Percentiles rank a stretch among this genome's conserved stretches.
Evolutionary conservation across 352 stramenopile species (phyloP).

Genomic region (Globisporangium lucens): DNA sequence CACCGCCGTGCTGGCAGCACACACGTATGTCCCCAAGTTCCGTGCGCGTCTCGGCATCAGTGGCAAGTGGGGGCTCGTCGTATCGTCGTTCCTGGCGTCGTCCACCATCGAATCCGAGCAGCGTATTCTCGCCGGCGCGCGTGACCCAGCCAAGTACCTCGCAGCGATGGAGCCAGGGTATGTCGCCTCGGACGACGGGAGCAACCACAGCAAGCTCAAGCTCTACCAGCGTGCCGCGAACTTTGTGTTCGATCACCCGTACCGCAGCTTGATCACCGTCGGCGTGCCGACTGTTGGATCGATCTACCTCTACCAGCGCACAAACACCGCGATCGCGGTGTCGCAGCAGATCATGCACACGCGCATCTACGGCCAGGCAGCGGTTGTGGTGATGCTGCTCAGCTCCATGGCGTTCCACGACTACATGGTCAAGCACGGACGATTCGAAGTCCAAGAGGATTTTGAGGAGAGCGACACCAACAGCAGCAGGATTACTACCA

Average conservation of each 20-base stretch:
- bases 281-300: slow-evolving; percentile 59
- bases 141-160: slow-evolving; percentile 74
- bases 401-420: slow-evolving; percentile 84
- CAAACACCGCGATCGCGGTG: slow-evolving; percentile 61
- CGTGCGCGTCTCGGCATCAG: slow-evolving; percentile 59
- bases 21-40: slow-evolving; percentile 65
- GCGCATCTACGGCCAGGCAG: slow-evolving; percentile 74
- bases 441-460: slow-evolving; percentile 42
- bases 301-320: slow-evolving; percentile 65
- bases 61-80: slow-evolving; percentile 69
- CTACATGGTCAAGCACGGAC: slow-evolving; percentile 68
- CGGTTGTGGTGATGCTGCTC: slow-evolving; percentile 65
- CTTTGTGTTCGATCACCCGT: slow-evolving; percentile 79
- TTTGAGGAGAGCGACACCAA: neutral
- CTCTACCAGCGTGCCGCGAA: slow-evolving; percentile 63
- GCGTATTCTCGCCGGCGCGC: slow-evolving; percentile 49
- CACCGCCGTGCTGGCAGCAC: slow-evolving; percentile 31
- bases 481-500: neutral
- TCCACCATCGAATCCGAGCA: slow-evolving; percentile 68
- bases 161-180: slow-evolving; percentile 43
- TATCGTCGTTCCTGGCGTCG: slow-evolving; percentile 49
- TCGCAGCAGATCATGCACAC: slow-evolving; percentile 88
- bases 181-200: slow-evolving; percentile 26
- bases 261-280: slow-evolving; percentile 45
- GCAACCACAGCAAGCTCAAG: slow-evolving; percentile 33